Conservation (phyloP, 2,329 filamentous ascomycete genomes). For the Pseudogymnoascus sp. region DNA sequence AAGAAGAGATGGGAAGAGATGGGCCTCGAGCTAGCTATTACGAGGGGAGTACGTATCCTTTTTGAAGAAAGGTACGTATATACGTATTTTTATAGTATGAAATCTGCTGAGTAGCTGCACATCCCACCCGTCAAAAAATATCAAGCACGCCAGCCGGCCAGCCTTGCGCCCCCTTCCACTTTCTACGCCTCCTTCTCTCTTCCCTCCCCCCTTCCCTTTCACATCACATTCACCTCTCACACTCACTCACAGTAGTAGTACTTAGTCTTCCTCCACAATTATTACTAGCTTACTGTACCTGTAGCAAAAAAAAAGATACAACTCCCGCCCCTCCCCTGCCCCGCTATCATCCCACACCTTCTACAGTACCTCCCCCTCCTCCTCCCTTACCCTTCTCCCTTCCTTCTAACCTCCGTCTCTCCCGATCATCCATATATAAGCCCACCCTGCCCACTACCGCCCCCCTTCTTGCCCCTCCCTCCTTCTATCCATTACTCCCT, state of each 20-base stretch:
- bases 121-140: no score
- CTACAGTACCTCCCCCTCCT: no score
- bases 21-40: background rate
- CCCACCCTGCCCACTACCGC: background rate
- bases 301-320: no score
- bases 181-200: no score
- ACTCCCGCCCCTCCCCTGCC: background rate
- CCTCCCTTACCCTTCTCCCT: no score
- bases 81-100: no score
- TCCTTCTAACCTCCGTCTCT: background rate
- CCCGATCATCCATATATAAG: background rate
- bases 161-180: no score
- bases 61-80: background rate
- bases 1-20: no score
- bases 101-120: background rate
- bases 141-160: background rate
- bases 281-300: background rate
- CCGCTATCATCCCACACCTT: no score
- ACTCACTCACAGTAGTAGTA: no score
- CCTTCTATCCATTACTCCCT: background rate
- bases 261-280: no score
- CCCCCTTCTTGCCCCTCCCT: background rate
- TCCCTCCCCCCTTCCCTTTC: no score
- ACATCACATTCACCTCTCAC: background rate
- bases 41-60: background rate